Base-by-base conservation (phyloP, 139 green algal species). In the Chlamydomonas schloesseri region DNA sequence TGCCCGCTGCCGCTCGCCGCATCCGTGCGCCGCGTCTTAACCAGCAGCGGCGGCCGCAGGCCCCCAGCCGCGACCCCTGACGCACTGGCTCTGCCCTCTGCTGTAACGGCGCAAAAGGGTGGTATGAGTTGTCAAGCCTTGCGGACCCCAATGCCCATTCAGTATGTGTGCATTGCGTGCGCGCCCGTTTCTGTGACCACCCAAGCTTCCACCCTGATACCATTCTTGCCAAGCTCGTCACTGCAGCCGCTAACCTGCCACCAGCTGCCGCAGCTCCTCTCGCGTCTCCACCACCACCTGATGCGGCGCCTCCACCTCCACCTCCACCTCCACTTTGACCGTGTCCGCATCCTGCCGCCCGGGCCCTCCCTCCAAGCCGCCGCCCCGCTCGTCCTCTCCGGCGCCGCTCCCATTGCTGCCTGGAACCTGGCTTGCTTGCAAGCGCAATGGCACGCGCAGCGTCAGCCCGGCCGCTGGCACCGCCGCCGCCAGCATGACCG, bases 11-110 rank as follows among this genome's bases (percentile, higher is more conserved):
- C 50, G 24, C 81, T 70, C 5, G 17, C 53, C 0, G 26, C 81
- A 34, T 80, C 69, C 34, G 47, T 21, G 18, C 67, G 47, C 29
- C 73, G 79, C 13, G 79, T 85, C 47, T 85, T 85, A 47, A 85
- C 21, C 29, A 85, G 36, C 18, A 85, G n/a, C 24, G 79, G 79
- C 13, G 79, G 67, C 67, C 13, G 9, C 9, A 84, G 65, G 36
- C 73, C 73, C 55, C 2, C 55, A 2, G 8, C 55, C 55, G 3
- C 29, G 55, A 28, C 50, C 50, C 46, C 73, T 64, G 71, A 15
- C 64, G 55, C 20, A 17, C 55, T 29, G 64, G 4, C 2, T 36
- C 64, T 34, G 26, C 28, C 28, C 28, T 15, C 14, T 28, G 14
- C 31, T 26, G 33, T 3, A 1, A 1, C 67, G 67, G 14, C 67